phyloP scores from a whole-genome alignment of 2,329 filamentous ascomycete species.

The Juglanconis sp. region DNA sequence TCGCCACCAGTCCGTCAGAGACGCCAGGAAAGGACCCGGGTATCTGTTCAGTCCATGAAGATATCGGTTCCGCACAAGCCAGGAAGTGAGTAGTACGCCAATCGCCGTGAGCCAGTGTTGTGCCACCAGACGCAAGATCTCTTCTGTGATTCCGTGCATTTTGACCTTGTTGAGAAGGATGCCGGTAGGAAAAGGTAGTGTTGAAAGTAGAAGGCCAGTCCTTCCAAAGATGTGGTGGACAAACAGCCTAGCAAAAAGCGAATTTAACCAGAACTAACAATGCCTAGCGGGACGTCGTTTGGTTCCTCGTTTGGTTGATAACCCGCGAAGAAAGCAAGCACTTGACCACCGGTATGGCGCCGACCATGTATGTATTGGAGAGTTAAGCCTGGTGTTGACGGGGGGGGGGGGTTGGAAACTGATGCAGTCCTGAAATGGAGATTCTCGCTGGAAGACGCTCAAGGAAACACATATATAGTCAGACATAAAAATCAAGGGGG shows the following conservation, averaged over 20 bases:
- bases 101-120: conserved; percentile 43
- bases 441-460: too few species aligned
- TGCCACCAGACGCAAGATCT: conserved; percentile 32
- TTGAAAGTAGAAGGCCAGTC: neutral
- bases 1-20: conserved; percentile 70
- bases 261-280: neutral
- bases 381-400: neutral
- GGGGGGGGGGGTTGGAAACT: too few species aligned
- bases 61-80: conserved; percentile 47
- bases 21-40: conserved; percentile 69
- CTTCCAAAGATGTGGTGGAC: too few species aligned
- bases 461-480: too few species aligned
- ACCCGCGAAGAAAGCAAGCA: too few species aligned
- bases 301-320: too few species aligned
- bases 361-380: neutral
- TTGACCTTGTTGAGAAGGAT: neutral
- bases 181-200: neutral
- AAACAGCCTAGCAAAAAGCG: neutral
- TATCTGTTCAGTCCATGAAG: conserved; percentile 64
- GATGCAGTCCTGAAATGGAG: too few species aligned
- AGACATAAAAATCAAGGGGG: neutral
- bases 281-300: neutral
- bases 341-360: neutral
- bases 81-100: conserved; percentile 32
- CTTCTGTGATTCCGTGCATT: conserved; percentile 27